A percentile compares a stretch with the other conserved stretches of the same genome.
These are phyloP conservation scores for Hericium alpestre DNA, from an alignment of 768 basidiomycete genomes.

Conservation along the genomic window DNA sequence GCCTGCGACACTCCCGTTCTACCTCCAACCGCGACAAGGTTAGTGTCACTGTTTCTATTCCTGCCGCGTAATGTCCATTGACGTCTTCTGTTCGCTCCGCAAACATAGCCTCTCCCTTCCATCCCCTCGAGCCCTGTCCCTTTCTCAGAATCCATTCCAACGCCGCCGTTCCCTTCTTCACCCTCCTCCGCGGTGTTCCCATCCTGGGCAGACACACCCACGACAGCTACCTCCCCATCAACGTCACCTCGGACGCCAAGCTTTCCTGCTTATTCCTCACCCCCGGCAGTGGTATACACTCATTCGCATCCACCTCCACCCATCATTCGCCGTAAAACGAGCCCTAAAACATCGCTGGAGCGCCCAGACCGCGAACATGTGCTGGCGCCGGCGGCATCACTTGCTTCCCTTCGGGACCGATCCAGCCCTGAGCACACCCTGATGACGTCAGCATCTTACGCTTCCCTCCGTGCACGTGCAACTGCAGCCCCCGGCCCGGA, in stretches of 20 bases:
- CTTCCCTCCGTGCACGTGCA: constrained; percentile 2
- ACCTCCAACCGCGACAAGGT: constrained; percentile 13
- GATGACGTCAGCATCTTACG: constrained; percentile 8
- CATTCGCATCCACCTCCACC: background rate
- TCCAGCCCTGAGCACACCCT: background rate
- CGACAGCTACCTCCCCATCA: constrained; percentile 9
- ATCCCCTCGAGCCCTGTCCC: constrained; percentile 6
- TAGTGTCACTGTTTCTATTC: background rate
- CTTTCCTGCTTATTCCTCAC: background rate
- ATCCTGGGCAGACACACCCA: constrained; percentile 9
- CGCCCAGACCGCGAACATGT: background rate
- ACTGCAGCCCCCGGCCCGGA: constrained; percentile 1
- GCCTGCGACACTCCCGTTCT: background rate
- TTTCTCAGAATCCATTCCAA: constrained; percentile 1
- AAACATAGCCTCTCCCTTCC: constrained; percentile 2
- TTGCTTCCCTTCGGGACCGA: constrained; percentile 12
- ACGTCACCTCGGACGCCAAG: constrained; percentile 4
- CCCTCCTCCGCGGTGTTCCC: constrained; percentile 1
- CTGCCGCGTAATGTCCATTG: background rate
- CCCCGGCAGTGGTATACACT: background rate
- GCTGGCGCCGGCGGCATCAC: constrained; percentile 11
- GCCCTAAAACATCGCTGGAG: background rate
- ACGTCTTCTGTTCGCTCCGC: background rate
- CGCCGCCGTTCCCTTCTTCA: constrained; percentile 6
- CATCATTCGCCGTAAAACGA: background rate